A percentile compares a stretch with the other conserved stretches of the same genome.
These are phyloP conservation scores for Xylaria sp. DNA, from an alignment of 2,329 filamentous ascomycete species.

Conservation along the genomic window DNA sequence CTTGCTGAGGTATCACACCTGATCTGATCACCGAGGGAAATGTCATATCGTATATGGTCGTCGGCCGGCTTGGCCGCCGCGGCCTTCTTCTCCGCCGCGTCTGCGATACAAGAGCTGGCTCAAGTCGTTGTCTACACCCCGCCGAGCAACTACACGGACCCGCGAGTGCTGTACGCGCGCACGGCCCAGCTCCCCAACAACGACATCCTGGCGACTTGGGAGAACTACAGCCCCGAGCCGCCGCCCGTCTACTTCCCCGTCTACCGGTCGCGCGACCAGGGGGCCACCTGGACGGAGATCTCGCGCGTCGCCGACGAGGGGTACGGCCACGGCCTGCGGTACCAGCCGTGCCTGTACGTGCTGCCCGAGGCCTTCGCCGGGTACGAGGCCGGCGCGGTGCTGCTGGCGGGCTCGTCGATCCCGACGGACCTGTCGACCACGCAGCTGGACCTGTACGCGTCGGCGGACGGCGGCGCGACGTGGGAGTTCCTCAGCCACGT, in stretches of 20 bases:
- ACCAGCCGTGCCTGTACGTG: slow-evolving; percentile 70
- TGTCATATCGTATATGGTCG: slow-evolving; percentile 12
- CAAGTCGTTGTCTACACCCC: slow-evolving; percentile 43
- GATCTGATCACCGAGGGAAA: slow-evolving; percentile 1
- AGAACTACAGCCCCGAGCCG: slow-evolving; percentile 60
- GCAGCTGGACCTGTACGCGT: slow-evolving; percentile 71
- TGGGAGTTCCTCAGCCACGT: slow-evolving; percentile 72
- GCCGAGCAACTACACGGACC: slow-evolving; percentile 47
- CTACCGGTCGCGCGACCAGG: slow-evolving; percentile 55
- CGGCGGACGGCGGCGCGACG: slow-evolving; percentile 59
- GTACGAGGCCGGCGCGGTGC: slow-evolving; percentile 64
- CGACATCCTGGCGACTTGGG: slow-evolving; percentile 57
- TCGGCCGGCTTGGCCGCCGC: slow-evolving; percentile 15
- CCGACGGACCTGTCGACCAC: slow-evolving; percentile 63
- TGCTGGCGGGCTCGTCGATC: slow-evolving; percentile 64
- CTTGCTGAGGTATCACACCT: background rate
- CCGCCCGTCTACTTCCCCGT: slow-evolving; percentile 59
- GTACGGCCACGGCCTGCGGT: slow-evolving; percentile 67
- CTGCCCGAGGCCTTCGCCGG: slow-evolving; percentile 60
- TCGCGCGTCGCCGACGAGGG: slow-evolving; percentile 65
- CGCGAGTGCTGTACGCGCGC: slow-evolving; percentile 48
- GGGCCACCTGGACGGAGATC: slow-evolving; percentile 64
- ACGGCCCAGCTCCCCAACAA: slow-evolving; percentile 48
- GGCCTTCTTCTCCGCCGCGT: background rate
- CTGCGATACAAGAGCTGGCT: slow-evolving; percentile 16